A percentile compares a stretch with the other conserved stretches of the same genome.
phyloP scores from a whole-genome alignment of 441 rosid genomes.

The Pelargonium fulgidum region DNA sequence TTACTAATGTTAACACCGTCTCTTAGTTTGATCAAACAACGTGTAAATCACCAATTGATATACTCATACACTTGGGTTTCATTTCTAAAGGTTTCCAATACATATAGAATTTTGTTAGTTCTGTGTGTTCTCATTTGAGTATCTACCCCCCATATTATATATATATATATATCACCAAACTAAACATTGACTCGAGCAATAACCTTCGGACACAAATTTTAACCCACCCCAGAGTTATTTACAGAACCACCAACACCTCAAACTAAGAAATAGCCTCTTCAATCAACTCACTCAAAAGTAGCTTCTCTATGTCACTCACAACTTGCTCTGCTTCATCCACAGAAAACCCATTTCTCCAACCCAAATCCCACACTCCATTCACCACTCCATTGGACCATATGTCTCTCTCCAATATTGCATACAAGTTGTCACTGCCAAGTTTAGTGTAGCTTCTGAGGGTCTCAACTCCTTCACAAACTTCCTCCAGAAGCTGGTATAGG shows the following conservation, averaged over 20 bases:
- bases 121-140: too few species aligned
- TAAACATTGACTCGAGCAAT: too few species aligned
- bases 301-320: slow-evolving; percentile 52
- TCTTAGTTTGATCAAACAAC: too few species aligned
- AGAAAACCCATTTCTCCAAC: slow-evolving; percentile 62
- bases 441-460: slow-evolving; percentile 37
- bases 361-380: slow-evolving; percentile 67
- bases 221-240: slow-evolving; percentile 15
- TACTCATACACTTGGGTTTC: too few species aligned
- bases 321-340: slow-evolving; percentile 44
- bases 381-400: slow-evolving; percentile 38
- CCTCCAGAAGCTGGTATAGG: slow-evolving; percentile 48
- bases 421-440: slow-evolving; percentile 31
- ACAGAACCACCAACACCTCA: slow-evolving; percentile 16
- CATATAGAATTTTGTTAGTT: too few species aligned
- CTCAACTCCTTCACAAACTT: slow-evolving; percentile 44
- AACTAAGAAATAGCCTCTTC: slow-evolving; percentile 41
- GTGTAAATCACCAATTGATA: too few species aligned
- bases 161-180: too few species aligned
- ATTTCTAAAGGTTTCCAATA: too few species aligned
- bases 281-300: slow-evolving; percentile 42
- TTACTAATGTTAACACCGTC: too few species aligned
- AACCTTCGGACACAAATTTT: neutral
- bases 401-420: slow-evolving; percentile 50
- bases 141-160: too few species aligned